phyloP scores from a whole-genome alignment of 2,329 filamentous ascomycete genomes.

The Chrysosporium keratinophilum region DNA sequence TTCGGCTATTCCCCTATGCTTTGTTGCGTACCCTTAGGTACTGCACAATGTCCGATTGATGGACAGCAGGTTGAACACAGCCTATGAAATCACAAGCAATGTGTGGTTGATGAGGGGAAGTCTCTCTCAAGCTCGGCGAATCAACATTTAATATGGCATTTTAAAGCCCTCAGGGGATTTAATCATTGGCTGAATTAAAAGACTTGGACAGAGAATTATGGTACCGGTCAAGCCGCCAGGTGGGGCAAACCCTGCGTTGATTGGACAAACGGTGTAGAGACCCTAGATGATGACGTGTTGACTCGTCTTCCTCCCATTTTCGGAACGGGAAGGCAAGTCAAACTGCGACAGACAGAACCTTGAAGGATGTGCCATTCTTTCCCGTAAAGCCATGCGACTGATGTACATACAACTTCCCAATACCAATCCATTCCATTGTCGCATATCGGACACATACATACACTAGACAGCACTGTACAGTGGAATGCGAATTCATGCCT shows the following conservation, averaged over 20 bases:
- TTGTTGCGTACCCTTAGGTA: neutral
- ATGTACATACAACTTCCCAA: too few species aligned
- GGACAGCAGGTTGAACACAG: neutral
- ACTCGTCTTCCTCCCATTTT: neutral
- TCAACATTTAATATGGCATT: neutral
- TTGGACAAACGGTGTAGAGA: neutral
- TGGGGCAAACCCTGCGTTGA: neutral
- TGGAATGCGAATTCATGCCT: too few species aligned
- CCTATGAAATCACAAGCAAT: conserved; percentile 1
- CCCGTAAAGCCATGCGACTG: too few species aligned
- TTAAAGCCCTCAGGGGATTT: neutral
- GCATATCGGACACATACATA: too few species aligned
- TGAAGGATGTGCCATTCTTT: neutral
- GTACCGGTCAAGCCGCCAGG: neutral
- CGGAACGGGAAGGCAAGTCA: neutral
- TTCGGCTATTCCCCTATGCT: neutral
- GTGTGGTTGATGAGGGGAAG: neutral
- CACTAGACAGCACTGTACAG: too few species aligned
- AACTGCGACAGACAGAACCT: neutral
- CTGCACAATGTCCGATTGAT: neutral
- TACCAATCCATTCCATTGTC: too few species aligned
- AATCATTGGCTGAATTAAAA: conserved; percentile 1
- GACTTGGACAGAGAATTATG: neutral
- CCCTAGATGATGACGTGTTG: conserved; percentile 11
- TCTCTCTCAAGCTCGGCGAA: neutral